Evolutionary conservation across 1,284 basidiomycete genomes (phyloP), one percentile per base, ranked within the genome.

Genomic region (Psilocybe mexicana): DNA sequence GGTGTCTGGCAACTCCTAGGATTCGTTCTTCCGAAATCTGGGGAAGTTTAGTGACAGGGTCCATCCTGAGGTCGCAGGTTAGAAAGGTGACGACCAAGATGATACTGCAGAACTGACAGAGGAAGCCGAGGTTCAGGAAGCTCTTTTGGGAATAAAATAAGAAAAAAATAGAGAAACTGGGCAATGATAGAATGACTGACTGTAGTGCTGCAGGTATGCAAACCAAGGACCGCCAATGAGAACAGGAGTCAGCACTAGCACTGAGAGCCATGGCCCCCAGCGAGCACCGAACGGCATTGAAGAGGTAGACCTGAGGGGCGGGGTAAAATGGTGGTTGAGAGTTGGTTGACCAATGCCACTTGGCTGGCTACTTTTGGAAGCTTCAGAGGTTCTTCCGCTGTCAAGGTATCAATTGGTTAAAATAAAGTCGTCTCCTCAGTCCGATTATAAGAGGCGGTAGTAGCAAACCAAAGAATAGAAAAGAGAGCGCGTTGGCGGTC

Each of bases 11-110:
- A 53, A 86, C 75, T 2, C 74, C 77, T 4, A 92, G 80, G 45
- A 92, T 88, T 25, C 79, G 80, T 0, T 79, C 67, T 69, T 93
- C 90, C 0, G 90, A 90, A 26, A 90, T 78, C 65, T 90, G 88
- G 2, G 89, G 87, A 2, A 84, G 70, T 38, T 76, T 75, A 0
- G 85, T 87, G 12, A 67, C 58, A 4, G 84, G 77, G 69, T 90
- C 68, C 54, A 77, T 72, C 47, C 87, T 87, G 61, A 24, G 11
- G 52, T 58, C 25, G 57, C 14, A 33, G 25, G 30, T 24, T 53
- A 25, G 26, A 6, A 50, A n/a, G 42, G 28, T 14, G 26, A 47
- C 36, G 43, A 53, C 18, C 23, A 30, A 40, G 36, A 28, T 49
- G 26, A 26, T 18, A 8, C 30, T 25, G 48, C 1, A 42, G 18